A percentile compares a stretch with the other conserved stretches of the same genome.
These are phyloP conservation scores for Lactifluus echinatus DNA, from an alignment of 768 basidiomycete species.

Conservation along the genomic window DNA sequence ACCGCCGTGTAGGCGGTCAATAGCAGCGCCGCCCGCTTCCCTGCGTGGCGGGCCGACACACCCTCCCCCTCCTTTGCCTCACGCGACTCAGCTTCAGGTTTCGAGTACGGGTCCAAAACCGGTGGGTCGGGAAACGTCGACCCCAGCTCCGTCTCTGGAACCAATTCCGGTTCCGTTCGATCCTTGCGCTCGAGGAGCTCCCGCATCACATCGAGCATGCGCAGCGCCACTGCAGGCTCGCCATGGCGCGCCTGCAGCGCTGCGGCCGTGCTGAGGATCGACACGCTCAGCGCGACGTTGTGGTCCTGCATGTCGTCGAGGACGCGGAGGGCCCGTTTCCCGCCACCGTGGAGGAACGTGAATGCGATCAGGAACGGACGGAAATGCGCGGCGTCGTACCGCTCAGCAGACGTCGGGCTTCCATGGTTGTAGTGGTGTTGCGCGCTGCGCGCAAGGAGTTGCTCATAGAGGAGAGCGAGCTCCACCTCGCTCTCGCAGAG, in stretches of 20 bases:
- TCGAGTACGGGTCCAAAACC: too few species aligned
- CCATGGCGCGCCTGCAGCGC: slow-evolving; percentile 37
- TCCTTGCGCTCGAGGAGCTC: neutral
- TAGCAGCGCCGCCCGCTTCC: neutral
- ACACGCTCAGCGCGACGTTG: slow-evolving; percentile 36
- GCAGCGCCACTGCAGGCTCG: slow-evolving; percentile 29
- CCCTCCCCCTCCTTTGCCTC: neutral
- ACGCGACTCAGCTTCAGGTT: neutral
- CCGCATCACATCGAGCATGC: slow-evolving; percentile 28
- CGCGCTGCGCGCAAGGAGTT: slow-evolving; percentile 27
- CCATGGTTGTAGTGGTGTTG: too few species aligned
- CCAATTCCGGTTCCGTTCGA: too few species aligned
- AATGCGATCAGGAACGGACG: slow-evolving; percentile 44
- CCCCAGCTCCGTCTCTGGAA: too few species aligned
- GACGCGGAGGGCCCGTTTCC: slow-evolving; percentile 32
- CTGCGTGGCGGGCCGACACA: too few species aligned
- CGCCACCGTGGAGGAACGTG: slow-evolving; percentile 26
- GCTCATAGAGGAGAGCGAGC: slow-evolving; percentile 35
- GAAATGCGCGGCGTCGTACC: slow-evolving; percentile 36
- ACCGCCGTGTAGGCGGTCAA: neutral
- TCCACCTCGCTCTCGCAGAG: slow-evolving; percentile 20
- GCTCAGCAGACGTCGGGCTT: neutral
- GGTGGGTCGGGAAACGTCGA: too few species aligned
- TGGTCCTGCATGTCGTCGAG: slow-evolving; percentile 45
- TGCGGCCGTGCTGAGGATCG: slow-evolving; percentile 45